A percentile compares a stretch with the other conserved stretches of the same genome.
Conservation (phyloP, 305 asterid species). For the Petunia hybrid region DNA sequence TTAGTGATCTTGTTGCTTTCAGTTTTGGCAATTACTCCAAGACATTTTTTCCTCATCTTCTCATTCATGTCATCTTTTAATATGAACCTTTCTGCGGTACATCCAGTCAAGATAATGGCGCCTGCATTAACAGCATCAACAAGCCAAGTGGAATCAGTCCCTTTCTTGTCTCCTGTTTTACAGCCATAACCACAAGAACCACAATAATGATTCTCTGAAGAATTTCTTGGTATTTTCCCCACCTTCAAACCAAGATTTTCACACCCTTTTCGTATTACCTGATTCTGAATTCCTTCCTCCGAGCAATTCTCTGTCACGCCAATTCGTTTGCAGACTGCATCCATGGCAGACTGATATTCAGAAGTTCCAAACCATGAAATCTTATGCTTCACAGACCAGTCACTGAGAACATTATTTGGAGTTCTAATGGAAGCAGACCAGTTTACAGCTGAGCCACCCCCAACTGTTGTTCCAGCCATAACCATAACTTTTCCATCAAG, state of each 20-base stretch:
- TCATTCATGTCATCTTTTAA: conserved; percentile 42
- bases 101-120: conserved; percentile 77
- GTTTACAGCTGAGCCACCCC: conserved; percentile 91
- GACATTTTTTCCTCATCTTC: conserved; percentile 53
- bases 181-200: conserved; percentile 94
- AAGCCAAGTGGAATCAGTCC: conserved; percentile 80
- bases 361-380: conserved; percentile 56
- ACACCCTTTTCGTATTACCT: conserved; percentile 69
- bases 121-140: conserved; percentile 82
- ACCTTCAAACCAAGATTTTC: conserved; percentile 71
- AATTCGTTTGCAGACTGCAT: conserved; percentile 67
- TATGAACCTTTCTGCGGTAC: conserved; percentile 66
- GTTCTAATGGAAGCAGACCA: conserved; percentile 91
- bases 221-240: conserved; percentile 64
- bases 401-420: conserved; percentile 70
- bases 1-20: conserved; percentile 44
- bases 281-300: conserved; percentile 77
- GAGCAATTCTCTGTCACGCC: conserved; percentile 69
- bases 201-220: conserved; percentile 75
- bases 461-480: conserved; percentile 77
- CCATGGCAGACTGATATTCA: conserved; percentile 81
- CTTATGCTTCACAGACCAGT: conserved; percentile 66
- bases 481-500: conserved; percentile 71
- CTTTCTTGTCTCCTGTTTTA: conserved; percentile 86
- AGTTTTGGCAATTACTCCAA: conserved; percentile 67